Conservation (phyloP, 495 filamentous ascomycete species). For the Poronia punctata region DNA sequence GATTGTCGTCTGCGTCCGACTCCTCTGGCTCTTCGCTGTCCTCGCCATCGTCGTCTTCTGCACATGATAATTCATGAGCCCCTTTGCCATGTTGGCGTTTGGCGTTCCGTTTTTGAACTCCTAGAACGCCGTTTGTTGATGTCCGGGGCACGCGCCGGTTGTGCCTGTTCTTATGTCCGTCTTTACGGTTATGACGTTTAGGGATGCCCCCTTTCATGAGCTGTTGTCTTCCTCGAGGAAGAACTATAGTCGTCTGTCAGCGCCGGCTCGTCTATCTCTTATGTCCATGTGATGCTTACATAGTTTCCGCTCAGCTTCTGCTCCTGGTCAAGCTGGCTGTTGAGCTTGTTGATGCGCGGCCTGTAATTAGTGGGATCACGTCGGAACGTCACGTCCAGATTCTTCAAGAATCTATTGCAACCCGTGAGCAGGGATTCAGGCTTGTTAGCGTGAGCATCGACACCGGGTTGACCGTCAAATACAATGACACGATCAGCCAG, state of each 20-base stretch:
- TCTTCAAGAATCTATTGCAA: slow-evolving; percentile 95
- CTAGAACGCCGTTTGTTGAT: slow-evolving; percentile 36
- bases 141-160: slow-evolving; percentile 26
- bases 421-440: slow-evolving; percentile 91
- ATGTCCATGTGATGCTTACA: too few relatives aligned
- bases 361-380: slow-evolving; percentile 93
- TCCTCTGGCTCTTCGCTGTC: slow-evolving; percentile 41
- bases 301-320: slow-evolving; percentile 93
- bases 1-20: slow-evolving; percentile 39
- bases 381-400: slow-evolving; percentile 94
- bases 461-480: slow-evolving; percentile 87
- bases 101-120: slow-evolving; percentile 32
- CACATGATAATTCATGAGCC: slow-evolving; percentile 21
- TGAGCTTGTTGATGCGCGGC: slow-evolving; percentile 95
- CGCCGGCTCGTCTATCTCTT: too few relatives aligned
- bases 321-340: slow-evolving; percentile 93
- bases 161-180: slow-evolving; percentile 17
- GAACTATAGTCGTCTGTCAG: slow-evolving; percentile 57
- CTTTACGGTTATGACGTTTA: slow-evolving; percentile 27
- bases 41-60: slow-evolving; percentile 28
- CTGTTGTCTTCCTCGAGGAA: slow-evolving; percentile 81
- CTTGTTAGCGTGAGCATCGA: slow-evolving; percentile 77
- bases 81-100: slow-evolving; percentile 22
- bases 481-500: slow-evolving; percentile 97
- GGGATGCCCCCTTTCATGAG: slow-evolving; percentile 55